Base-by-base conservation (phyloP, 495 filamentous ascomycete genomes). In the Lophiotrema nucula region DNA sequence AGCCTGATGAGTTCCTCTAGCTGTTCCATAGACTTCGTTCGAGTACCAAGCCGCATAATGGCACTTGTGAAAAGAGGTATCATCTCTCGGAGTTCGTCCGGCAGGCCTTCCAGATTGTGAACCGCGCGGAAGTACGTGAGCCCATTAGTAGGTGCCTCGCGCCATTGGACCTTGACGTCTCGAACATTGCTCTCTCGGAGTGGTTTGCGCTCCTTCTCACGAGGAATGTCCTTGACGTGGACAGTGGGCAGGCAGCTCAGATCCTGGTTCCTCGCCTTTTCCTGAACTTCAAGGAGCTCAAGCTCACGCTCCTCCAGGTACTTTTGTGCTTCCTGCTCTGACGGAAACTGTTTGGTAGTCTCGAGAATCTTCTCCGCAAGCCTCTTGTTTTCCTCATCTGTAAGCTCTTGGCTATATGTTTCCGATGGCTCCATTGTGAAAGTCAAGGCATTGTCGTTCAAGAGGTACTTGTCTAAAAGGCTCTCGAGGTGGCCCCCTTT, bases 41-140 rank as follows among this genome's bases (percentile, higher is more conserved):
- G 85, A 10, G 93, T 97, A 22, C 93, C 93, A 13, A 98, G 77
- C 24, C 93, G 84, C 86, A 96, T 90, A 35, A 98, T 85, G 10
- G 88, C 85, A 69, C 96, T 90, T 28, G 88, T 90, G 69, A 97
- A 98, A 11, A 98, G 73, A 1, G 93, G 95, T 62, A 97, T 84
- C 47, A 96, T 77, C 56, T 87, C 74, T 31, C 95, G 81, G 24
- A 98, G 79, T 21, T 97, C 89, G 62, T 89, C 85, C 0, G 95
- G 93, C 23, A 98, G 76, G 58, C 86, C 83, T 21, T 87, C 77
- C 48, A 97, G 81, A 1, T 79, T 75, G 62, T 92, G 89, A 69
- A 96, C 79, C 6, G 90, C 92, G 66, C 89, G 86, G 74, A 98
- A 96, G 70, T 98, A 98, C 1, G 95, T 97, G 47, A 98, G 72